A percentile compares a stretch with the other conserved stretches of the same genome.
phyloP scores from a whole-genome alignment of 768 basidiomycete genomes.

The Russula emetica region DNA sequence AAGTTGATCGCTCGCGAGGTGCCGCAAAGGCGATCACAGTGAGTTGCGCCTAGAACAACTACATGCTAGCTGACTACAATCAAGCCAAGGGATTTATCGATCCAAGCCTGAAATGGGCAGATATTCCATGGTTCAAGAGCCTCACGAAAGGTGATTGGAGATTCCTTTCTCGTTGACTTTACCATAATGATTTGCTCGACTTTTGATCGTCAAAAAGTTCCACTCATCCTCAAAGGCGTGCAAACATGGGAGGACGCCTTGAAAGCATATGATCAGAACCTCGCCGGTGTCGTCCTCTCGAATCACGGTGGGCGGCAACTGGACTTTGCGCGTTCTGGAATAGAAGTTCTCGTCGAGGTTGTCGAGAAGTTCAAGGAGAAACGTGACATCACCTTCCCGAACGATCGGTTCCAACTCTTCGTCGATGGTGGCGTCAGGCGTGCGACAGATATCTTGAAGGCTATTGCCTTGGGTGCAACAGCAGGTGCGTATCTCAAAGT shows the following conservation, averaged over 20 bases:
- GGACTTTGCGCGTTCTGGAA: constrained; percentile 44
- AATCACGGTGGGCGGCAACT: constrained; percentile 60
- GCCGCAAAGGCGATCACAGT: constrained; percentile 92
- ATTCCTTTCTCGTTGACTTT: constrained; percentile 6
- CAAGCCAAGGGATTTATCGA: constrained; percentile 82
- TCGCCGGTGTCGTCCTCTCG: constrained; percentile 49
- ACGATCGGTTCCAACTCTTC: constrained; percentile 77
- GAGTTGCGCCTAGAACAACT: constrained; percentile 30
- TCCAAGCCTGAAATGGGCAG: constrained; percentile 81
- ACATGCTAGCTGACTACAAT: neutral
- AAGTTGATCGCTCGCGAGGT: constrained; percentile 80
- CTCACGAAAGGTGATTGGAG: constrained; percentile 56
- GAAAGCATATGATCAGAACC: constrained; percentile 45
- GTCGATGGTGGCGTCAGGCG: constrained; percentile 94
- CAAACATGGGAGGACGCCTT: constrained; percentile 61
- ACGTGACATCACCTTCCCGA: constrained; percentile 69
- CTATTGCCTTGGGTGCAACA: constrained; percentile 83
- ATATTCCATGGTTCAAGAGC: constrained; percentile 60
- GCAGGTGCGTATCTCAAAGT: constrained; percentile 47
- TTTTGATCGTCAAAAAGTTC: constrained; percentile 38
- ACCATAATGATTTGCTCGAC: neutral
- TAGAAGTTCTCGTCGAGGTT: constrained; percentile 58
- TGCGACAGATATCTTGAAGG: constrained; percentile 87
- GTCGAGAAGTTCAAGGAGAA: constrained; percentile 61
- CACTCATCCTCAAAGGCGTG: constrained; percentile 61